phyloP scores from a whole-genome alignment of 192 early-diverging fungal species.

The Geranomyces variabilis region DNA sequence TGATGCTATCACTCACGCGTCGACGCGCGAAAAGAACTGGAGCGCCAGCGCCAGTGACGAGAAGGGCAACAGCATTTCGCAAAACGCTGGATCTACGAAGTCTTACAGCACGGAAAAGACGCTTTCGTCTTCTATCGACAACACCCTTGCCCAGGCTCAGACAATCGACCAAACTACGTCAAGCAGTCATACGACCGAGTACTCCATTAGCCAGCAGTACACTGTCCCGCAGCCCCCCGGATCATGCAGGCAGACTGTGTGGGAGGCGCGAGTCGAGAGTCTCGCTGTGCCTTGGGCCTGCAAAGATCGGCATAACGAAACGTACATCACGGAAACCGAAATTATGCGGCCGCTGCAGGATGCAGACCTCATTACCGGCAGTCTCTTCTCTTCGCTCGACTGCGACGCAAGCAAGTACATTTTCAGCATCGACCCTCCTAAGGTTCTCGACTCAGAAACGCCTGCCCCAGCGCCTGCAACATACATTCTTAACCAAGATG shows the following conservation, averaged over 20 bases:
- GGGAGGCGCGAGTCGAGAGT: not conserved
- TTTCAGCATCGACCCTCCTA: slow-evolving; percentile 1
- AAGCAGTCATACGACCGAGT: not conserved
- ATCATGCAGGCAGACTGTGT: slow-evolving; percentile 5
- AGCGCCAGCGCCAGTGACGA: not conserved
- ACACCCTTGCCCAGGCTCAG: not conserved
- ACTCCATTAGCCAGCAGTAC: not conserved
- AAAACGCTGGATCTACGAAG: not conserved
- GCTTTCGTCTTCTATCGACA: not conserved
- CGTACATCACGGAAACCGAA: slow-evolving; percentile 1
- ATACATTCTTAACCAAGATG: not conserved
- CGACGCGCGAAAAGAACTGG: slow-evolving; percentile 9
- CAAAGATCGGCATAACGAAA: slow-evolving; percentile 2
- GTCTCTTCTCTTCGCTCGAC: not conserved
- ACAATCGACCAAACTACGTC: not conserved
- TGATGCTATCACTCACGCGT: slow-evolving; percentile 8
- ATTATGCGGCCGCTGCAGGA: not conserved
- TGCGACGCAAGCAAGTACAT: slow-evolving; percentile 4
- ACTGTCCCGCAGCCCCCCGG: not conserved
- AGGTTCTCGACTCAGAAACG: not conserved
- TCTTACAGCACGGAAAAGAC: not conserved
- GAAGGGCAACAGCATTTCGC: not conserved
- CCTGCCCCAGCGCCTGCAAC: not conserved
- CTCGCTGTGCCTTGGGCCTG: slow-evolving; percentile 6
- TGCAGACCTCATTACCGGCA: not conserved